phyloP scores from a whole-genome alignment of 1,284 basidiomycete genomes.

The Cutaneotrichosporon spelunceum region DNA sequence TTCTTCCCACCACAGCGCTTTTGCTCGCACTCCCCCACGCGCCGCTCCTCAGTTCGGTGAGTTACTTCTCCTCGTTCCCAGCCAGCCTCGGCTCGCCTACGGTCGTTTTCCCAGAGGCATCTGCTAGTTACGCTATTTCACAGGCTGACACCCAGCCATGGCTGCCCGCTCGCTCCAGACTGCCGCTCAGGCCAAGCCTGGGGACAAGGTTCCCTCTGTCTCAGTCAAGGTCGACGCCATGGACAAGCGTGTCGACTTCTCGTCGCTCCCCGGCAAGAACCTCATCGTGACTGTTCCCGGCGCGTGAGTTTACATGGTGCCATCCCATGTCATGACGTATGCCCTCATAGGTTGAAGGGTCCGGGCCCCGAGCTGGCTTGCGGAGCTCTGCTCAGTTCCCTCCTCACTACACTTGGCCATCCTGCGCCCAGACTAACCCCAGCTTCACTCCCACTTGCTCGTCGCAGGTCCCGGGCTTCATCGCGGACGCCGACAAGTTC shows the following conservation, averaged over 20 bases:
- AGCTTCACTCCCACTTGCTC: constrained; percentile 60
- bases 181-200: constrained; percentile 12
- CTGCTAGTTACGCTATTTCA: too few species aligned
- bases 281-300: constrained; percentile 60
- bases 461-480: constrained; percentile 64
- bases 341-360: too few species aligned
- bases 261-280: constrained; percentile 62
- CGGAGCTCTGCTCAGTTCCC: neutral
- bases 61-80: neutral
- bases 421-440: too few species aligned
- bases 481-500: constrained; percentile 62
- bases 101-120: too few species aligned
- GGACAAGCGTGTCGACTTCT: constrained; percentile 56
- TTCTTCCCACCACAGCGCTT: neutral
- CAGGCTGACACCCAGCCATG: constrained; percentile 3
- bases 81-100: too few species aligned
- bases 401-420: too few species aligned
- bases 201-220: constrained; percentile 49
- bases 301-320: constrained; percentile 43
- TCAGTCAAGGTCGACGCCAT: constrained; percentile 62
- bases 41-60: constrained; percentile 2
- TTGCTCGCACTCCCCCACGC: neutral
- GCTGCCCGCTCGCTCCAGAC: constrained; percentile 5
- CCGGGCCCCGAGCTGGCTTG: too few species aligned
- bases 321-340: too few species aligned